Conservation (phyloP, 1,284 basidiomycete species). For the Moesziomyces globuligerus region DNA sequence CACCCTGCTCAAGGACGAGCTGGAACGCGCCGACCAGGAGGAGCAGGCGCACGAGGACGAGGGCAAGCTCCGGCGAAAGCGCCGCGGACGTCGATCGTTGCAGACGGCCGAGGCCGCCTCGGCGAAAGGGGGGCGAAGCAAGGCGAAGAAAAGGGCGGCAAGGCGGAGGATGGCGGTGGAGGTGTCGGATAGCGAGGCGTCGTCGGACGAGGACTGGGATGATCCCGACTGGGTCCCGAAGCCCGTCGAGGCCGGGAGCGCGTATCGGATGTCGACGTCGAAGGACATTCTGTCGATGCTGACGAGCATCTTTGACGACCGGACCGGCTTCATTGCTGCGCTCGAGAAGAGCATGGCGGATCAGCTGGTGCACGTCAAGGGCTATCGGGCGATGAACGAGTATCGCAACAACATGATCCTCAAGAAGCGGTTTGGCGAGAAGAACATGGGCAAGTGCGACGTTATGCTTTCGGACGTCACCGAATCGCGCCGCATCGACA, state of each 20-base stretch:
- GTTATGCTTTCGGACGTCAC: slow-evolving; percentile 65
- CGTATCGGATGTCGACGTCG: slow-evolving; percentile 56
- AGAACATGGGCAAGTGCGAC: slow-evolving; percentile 61
- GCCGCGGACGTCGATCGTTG: slow-evolving; percentile 24
- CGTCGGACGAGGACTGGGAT: slow-evolving; percentile 47
- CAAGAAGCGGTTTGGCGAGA: slow-evolving; percentile 63
- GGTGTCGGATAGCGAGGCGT: slow-evolving; percentile 36
- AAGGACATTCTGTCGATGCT: slow-evolving; percentile 64
- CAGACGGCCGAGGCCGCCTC: slow-evolving; percentile 7
- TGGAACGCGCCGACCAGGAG: slow-evolving; percentile 44
- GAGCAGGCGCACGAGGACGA: slow-evolving; percentile 36
- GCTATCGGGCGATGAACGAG: slow-evolving; percentile 56
- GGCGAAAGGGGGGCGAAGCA: neutral
- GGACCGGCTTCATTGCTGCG: slow-evolving; percentile 58
- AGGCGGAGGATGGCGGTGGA: slow-evolving; percentile 4
- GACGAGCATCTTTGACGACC: slow-evolving; percentile 65
- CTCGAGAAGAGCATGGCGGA: slow-evolving; percentile 63
- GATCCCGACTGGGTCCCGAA: slow-evolving; percentile 55
- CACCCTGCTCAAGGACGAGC: slow-evolving; percentile 57
- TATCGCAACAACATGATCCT: slow-evolving; percentile 64
- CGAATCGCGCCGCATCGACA: slow-evolving; percentile 50
- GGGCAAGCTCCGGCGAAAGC: slow-evolving; percentile 3
- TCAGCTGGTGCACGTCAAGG: slow-evolving; percentile 56
- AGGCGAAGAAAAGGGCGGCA: neutral
- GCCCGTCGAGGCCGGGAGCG: slow-evolving; percentile 53